Percentiles rank a stretch among this genome's conserved stretches.
Conservation (phyloP, 345 rosid species). For the Populus tremula region DNA sequence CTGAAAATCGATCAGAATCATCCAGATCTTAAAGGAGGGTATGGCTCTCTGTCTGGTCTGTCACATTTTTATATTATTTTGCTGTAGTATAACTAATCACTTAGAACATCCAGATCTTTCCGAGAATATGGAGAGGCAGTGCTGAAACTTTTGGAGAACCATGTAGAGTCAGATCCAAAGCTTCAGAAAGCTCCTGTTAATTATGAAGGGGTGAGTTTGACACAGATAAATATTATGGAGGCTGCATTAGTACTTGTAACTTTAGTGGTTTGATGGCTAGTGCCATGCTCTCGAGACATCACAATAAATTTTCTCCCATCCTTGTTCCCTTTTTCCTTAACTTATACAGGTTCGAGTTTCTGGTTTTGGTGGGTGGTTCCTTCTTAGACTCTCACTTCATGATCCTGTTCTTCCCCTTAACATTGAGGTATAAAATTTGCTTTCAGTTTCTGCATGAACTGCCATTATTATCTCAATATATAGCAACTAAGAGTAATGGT, state of each 20-base stretch:
- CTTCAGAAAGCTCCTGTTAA: conserved; percentile 82
- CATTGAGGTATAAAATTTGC: conserved; percentile 59
- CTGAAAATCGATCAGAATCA: conserved; percentile 81
- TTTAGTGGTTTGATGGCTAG: not conserved
- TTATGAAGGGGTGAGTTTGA: conserved; percentile 74
- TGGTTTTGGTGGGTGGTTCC: conserved; percentile 96
- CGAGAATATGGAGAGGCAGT: conserved; percentile 87
- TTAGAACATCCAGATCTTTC: conserved; percentile 57
- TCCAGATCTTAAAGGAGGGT: conserved; percentile 92
- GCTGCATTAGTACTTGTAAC: not conserved
- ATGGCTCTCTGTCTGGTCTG: conserved; percentile 25
- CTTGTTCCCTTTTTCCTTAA: not conserved
- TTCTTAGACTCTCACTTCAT: conserved; percentile 93
- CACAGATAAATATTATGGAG: not conserved
- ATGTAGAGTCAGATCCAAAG: conserved; percentile 49
- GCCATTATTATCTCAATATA: not conserved
- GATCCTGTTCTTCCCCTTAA: conserved; percentile 99
- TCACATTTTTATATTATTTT: not conserved
- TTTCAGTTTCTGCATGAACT: conserved; percentile 10
- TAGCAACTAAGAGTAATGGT: conserved; percentile 1
- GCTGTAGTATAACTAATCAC: conserved; percentile 8
- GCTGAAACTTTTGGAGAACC: conserved; percentile 63
- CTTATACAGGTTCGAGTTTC: conserved; percentile 73
- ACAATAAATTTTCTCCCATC: not conserved
- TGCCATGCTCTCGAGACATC: not conserved